Percentiles rank a stretch among this genome's conserved stretches.
Conservation (phyloP, 768 basidiomycete species). For the Kwoniella shandongensis region DNA sequence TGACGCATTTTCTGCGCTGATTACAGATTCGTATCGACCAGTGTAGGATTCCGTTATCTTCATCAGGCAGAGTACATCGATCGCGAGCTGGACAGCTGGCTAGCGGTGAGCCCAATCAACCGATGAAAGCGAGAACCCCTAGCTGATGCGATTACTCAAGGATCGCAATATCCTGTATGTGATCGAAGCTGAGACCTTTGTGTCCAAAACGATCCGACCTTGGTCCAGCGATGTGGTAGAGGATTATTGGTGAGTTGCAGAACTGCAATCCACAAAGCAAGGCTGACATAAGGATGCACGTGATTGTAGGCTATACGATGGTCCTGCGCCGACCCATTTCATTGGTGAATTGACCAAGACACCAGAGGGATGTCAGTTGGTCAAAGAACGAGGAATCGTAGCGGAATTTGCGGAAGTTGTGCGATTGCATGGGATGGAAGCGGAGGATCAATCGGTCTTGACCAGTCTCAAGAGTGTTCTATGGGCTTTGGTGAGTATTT, state of each 20-base stretch:
- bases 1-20: neutral
- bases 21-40: slow-evolving; percentile 85
- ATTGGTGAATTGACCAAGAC: slow-evolving; percentile 98
- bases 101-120: slow-evolving; percentile 64
- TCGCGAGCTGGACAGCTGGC: slow-evolving; percentile 94
- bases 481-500: slow-evolving; percentile 85
- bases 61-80: slow-evolving; percentile 90
- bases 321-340: slow-evolving; percentile 86
- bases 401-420: slow-evolving; percentile 87
- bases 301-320: slow-evolving; percentile 32
- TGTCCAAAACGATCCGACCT: slow-evolving; percentile 58
- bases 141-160: slow-evolving; percentile 56
- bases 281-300: neutral
- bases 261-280: neutral
- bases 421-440: slow-evolving; percentile 78
- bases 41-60: slow-evolving; percentile 87
- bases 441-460: slow-evolving; percentile 77
- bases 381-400: slow-evolving; percentile 89
- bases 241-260: slow-evolving; percentile 39
- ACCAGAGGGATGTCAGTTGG: slow-evolving; percentile 84
- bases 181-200: slow-evolving; percentile 87
- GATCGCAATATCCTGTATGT: slow-evolving; percentile 92
- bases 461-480: slow-evolving; percentile 89
- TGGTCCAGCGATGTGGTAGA: slow-evolving; percentile 40
- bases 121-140: neutral